Percentiles rank a stretch among this genome's conserved stretches.
phyloP scores from a whole-genome alignment of 345 rosid genomes.

The Sisymbrium altissimum region DNA sequence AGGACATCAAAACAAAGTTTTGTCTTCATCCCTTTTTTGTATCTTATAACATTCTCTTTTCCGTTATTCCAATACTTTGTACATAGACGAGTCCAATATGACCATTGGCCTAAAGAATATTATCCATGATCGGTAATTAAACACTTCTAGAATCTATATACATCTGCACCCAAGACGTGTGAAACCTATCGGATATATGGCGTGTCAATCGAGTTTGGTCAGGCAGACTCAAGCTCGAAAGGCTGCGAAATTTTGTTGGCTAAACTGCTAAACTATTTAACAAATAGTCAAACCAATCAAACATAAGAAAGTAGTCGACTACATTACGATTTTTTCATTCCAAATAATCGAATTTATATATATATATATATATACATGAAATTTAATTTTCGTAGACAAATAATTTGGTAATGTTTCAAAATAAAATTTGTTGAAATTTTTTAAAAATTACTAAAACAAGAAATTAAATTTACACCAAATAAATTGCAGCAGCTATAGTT shows the following conservation, averaged over 20 bases:
- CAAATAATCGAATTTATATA: too few relatives aligned
- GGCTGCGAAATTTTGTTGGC: neutral
- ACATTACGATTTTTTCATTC: too few relatives aligned
- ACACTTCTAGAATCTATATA: neutral
- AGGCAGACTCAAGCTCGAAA: neutral
- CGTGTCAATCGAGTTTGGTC: neutral
- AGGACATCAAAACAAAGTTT: slow-evolving; percentile 4
- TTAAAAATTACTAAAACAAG: neutral
- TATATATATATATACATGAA: too few relatives aligned
- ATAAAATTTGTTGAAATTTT: neutral
- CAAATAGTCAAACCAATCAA: neutral
- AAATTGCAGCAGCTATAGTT: neutral
- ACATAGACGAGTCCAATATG: slow-evolving; percentile 15
- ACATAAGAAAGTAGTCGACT: too few relatives aligned
- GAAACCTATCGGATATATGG: neutral
- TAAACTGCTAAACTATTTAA: neutral
- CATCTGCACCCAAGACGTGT: neutral
- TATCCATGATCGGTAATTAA: neutral
- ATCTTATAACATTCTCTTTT: slow-evolving; percentile 13
- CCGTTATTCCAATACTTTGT: slow-evolving; percentile 1
- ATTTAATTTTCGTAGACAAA: too few relatives aligned
- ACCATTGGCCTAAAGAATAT: slow-evolving; percentile 17
- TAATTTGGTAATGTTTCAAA: too few relatives aligned
- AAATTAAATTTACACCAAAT: neutral
- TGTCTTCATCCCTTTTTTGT: neutral